phyloP scores from a whole-genome alignment of 768 basidiomycete genomes.

The Podaxis rugospora region DNA sequence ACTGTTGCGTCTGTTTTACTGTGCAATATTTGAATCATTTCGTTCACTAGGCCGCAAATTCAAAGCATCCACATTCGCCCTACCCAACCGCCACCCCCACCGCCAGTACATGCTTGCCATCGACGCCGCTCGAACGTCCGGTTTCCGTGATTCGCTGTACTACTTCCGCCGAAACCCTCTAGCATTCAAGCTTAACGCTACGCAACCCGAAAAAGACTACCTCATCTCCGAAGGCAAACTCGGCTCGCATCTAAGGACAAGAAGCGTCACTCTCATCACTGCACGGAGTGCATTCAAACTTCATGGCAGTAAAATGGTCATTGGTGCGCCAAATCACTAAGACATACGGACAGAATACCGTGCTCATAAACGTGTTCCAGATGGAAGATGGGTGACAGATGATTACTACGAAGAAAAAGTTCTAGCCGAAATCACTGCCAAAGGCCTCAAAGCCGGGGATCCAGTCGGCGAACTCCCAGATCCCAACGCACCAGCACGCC shows the following conservation, averaged over 20 bases:
- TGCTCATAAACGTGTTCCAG: slow-evolving; percentile 32
- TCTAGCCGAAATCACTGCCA: slow-evolving; percentile 69
- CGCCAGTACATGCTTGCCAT: slow-evolving; percentile 94
- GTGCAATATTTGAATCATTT: background rate
- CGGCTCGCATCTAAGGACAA: slow-evolving; percentile 80
- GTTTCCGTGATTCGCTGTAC: slow-evolving; percentile 96
- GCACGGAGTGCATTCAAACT: slow-evolving; percentile 92
- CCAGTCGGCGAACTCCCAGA: slow-evolving; percentile 81
- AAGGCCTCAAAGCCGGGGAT: slow-evolving; percentile 79
- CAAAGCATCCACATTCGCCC: slow-evolving; percentile 85
- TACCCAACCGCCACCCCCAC: slow-evolving; percentile 80
- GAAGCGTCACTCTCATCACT: slow-evolving; percentile 91
- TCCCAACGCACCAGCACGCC: slow-evolving; percentile 50
- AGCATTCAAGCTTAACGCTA: slow-evolving; percentile 87
- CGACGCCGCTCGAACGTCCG: slow-evolving; percentile 93
- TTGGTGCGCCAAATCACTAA: slow-evolving; percentile 48
- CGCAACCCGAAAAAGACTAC: slow-evolving; percentile 86
- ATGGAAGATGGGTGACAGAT: slow-evolving; percentile 89
- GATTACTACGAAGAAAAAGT: slow-evolving; percentile 94
- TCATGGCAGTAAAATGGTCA: slow-evolving; percentile 87
- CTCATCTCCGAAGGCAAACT: slow-evolving; percentile 88
- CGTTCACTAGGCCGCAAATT: slow-evolving; percentile 66
- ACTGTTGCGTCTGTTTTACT: slow-evolving; percentile 8
- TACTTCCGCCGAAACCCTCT: slow-evolving; percentile 92
- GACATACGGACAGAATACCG: background rate